These are phyloP conservation scores for Boeremia exigua DNA, from an alignment of 2,329 filamentous ascomycete species.

Conservation along the genomic window DNA sequence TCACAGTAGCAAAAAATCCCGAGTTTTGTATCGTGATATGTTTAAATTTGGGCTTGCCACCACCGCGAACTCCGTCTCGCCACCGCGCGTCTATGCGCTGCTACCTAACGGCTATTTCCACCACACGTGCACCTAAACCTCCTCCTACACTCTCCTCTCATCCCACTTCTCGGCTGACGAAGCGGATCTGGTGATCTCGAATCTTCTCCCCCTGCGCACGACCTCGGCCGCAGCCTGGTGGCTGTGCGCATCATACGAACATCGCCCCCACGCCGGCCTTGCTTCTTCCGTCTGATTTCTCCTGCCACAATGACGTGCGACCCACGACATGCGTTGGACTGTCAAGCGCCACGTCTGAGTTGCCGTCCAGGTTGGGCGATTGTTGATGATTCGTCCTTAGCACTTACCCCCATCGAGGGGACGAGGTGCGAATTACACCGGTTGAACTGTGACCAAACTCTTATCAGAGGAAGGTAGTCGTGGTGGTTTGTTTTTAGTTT, in stretches of 20 bases:
- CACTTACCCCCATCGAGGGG: neutral
- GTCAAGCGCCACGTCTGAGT: neutral
- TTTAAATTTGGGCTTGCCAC: constrained; percentile 1
- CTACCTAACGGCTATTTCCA: neutral
- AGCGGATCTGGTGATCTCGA: neutral
- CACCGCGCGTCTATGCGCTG: neutral
- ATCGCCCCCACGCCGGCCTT: constrained; percentile 21
- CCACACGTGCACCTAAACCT: neutral
- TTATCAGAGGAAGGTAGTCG: neutral
- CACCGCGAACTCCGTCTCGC: neutral
- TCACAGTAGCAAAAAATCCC: neutral
- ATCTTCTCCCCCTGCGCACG: neutral
- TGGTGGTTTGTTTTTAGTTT: constrained; percentile 3
- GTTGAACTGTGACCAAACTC: neutral
- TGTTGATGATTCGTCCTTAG: neutral
- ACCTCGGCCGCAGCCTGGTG: constrained; percentile 20
- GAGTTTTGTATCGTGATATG: neutral
- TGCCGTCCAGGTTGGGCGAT: neutral
- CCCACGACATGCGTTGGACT: neutral
- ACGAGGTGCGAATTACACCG: neutral
- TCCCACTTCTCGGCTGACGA: neutral
- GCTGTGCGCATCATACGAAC: constrained; percentile 21
- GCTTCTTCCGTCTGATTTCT: constrained; percentile 17
- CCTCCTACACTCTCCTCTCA: neutral
- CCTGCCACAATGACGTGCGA: constrained; percentile 3